phyloP scores from a whole-genome alignment of 208 protist species.

The Vickermania spadyakhi region DNA sequence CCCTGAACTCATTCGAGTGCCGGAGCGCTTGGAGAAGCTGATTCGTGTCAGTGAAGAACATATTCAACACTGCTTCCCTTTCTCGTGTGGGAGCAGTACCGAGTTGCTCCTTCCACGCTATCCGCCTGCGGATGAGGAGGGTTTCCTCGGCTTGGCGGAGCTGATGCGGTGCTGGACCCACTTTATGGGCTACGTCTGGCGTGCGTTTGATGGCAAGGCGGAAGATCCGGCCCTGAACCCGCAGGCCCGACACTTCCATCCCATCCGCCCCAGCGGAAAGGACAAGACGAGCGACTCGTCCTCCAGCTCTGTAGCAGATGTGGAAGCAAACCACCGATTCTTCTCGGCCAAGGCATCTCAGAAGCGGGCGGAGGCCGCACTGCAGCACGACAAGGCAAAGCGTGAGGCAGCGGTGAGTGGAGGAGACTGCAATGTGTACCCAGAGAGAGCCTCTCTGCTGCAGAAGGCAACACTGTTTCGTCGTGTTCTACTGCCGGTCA shows the following conservation, averaged over 20 bases:
- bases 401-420: background rate
- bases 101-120: background rate
- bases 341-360: too few species aligned
- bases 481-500: background rate
- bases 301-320: background rate
- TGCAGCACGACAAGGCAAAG: background rate
- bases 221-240: conserved; percentile 39
- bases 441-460: conserved; percentile 29
- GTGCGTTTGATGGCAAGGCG: conserved; percentile 68
- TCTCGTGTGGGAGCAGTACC: background rate
- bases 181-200: conserved; percentile 80
- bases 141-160: conserved; percentile 29
- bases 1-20: conserved; percentile 23
- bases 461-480: conserved; percentile 35
- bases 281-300: background rate
- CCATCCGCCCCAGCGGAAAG: background rate
- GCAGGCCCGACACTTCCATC: conserved; percentile 1
- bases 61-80: background rate
- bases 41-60: background rate
- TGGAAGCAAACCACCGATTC: background rate
- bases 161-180: conserved; percentile 70
- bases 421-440: conserved; percentile 8
- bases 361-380: background rate
- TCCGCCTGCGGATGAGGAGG: conserved; percentile 3
- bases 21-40: conserved; percentile 6